Conservation (phyloP, 2,329 filamentous ascomycete genomes). For the Thermothelomyces thermophilus region DNA sequence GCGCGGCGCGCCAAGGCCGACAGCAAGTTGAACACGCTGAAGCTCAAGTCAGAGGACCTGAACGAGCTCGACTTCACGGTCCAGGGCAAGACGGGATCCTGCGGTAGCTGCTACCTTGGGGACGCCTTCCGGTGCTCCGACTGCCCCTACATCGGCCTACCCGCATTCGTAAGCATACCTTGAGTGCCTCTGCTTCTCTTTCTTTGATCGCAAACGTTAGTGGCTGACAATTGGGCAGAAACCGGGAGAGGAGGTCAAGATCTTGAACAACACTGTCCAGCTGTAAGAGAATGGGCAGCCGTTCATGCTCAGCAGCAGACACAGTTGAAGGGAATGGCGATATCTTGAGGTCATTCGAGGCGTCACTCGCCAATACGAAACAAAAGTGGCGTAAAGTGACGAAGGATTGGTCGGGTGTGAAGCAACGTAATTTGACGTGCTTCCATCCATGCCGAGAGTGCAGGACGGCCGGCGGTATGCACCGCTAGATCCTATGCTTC, state of each 20-base stretch:
- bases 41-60: slow-evolving; percentile 70
- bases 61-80: slow-evolving; percentile 93
- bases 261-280: slow-evolving; percentile 66
- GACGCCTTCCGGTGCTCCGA: slow-evolving; percentile 76
- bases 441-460: too few relatives aligned
- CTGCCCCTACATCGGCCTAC: slow-evolving; percentile 77
- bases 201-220: background rate
- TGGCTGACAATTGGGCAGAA: slow-evolving; percentile 41
- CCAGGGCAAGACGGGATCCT: slow-evolving; percentile 92
- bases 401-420: too few relatives aligned
- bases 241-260: slow-evolving; percentile 85
- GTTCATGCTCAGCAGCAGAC: background rate
- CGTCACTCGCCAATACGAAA: too few relatives aligned
- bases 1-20: slow-evolving; percentile 31
- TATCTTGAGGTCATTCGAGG: too few relatives aligned
- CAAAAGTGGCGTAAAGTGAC: too few relatives aligned
- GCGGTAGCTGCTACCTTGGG: slow-evolving; percentile 87
- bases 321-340: background rate
- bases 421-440: too few relatives aligned
- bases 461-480: too few relatives aligned
- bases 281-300: slow-evolving; percentile 12
- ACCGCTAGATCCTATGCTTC: too few relatives aligned
- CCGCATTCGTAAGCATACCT: slow-evolving; percentile 58
- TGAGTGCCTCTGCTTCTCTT: background rate
- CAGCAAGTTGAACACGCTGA: slow-evolving; percentile 43